These are phyloP conservation scores for Agaricus subrufescens DNA, from an alignment of 768 basidiomycete species.

Conservation along the genomic window DNA sequence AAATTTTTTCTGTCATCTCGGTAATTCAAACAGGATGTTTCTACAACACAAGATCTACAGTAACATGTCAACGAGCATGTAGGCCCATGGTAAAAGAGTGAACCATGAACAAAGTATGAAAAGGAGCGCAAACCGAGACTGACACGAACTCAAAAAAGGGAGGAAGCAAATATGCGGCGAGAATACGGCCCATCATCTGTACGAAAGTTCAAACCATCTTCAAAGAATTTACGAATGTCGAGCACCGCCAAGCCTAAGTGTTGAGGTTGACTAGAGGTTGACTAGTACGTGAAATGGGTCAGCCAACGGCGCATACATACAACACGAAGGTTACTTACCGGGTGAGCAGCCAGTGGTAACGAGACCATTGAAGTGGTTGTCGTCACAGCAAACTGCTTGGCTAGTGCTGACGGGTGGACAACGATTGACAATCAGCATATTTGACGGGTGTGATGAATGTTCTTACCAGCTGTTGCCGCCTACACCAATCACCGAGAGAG, in stretches of 20 bases:
- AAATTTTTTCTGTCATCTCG: not conserved
- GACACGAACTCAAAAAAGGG: not conserved
- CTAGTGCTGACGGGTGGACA: constrained; percentile 19
- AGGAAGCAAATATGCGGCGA: constrained; percentile 11
- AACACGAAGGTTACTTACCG: constrained; percentile 24
- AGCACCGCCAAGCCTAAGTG: constrained; percentile 9
- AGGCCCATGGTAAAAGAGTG: constrained; percentile 18
- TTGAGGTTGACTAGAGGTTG: constrained; percentile 20
- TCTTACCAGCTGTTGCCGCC: constrained; percentile 29
- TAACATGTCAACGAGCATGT: constrained; percentile 5
- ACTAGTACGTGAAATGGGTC: constrained; percentile 11
- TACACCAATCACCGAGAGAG: constrained; percentile 25
- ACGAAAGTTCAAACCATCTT: too few relatives aligned
- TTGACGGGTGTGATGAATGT: not conserved
- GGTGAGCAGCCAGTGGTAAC: constrained; percentile 38
- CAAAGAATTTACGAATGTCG: too few relatives aligned
- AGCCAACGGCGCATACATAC: not conserved
- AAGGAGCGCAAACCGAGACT: constrained; percentile 1
- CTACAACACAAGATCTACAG: constrained; percentile 1
- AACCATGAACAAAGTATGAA: constrained; percentile 11
- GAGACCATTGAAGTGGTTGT: constrained; percentile 39
- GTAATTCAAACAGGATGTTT: not conserved
- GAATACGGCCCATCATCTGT: too few relatives aligned
- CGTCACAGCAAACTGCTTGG: constrained; percentile 44
- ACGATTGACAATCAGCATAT: not conserved